Conservation (phyloP, 257 asterid species). For the Cinchona pubescens region DNA sequence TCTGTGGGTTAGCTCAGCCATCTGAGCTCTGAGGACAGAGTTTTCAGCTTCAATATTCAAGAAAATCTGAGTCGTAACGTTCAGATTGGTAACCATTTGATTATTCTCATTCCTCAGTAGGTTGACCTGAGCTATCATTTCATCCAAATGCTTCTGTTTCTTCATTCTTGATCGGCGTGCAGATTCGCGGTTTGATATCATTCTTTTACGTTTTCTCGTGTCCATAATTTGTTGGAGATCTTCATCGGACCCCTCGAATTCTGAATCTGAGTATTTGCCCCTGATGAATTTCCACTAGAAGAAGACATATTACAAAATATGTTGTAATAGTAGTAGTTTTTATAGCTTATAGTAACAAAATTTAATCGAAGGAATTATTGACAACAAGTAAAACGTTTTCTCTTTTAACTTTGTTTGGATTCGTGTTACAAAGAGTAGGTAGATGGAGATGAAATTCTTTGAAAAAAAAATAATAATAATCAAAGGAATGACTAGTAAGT, state of each 20-base stretch:
- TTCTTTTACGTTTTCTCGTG: conserved; percentile 28
- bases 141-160: conserved; percentile 34
- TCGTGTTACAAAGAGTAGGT: too few relatives aligned
- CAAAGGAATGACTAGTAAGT: too few relatives aligned
- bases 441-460: too few relatives aligned
- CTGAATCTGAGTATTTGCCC: conserved; percentile 20
- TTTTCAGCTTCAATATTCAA: conserved; percentile 32
- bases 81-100: conserved; percentile 25
- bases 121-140: conserved; percentile 19
- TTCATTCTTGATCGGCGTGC: conserved; percentile 38
- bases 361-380: background rate
- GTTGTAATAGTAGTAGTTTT: background rate
- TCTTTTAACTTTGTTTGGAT: too few relatives aligned
- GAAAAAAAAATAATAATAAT: too few relatives aligned
- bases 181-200: conserved; percentile 41
- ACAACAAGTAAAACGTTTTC: too few relatives aligned
- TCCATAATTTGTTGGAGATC: conserved; percentile 26
- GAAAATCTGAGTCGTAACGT: conserved; percentile 20
- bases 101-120: conserved; percentile 28
- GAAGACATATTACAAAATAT: conserved; percentile 20
- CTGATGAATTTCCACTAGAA: conserved; percentile 32
- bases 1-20: conserved; percentile 41
- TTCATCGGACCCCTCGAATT: conserved; percentile 22
- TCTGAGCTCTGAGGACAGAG: conserved; percentile 31
- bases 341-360: background rate